A percentile compares a stretch with the other conserved stretches of the same genome.
Conservation (phyloP, 164 flowering plant genomes). For the Warburgia ugandensis region DNA sequence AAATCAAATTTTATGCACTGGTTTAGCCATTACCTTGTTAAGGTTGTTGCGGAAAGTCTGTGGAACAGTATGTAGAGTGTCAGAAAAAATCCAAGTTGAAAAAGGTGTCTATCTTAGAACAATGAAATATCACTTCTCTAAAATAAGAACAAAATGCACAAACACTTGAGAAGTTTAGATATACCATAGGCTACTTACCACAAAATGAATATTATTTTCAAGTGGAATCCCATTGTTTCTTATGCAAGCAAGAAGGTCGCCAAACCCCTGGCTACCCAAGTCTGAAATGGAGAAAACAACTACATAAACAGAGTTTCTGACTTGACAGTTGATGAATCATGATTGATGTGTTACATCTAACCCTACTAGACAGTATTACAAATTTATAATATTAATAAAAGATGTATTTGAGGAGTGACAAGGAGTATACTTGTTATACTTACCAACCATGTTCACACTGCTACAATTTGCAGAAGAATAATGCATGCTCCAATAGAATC, state of each 20-base stretch:
- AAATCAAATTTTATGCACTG: neutral
- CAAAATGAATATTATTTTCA: slow-evolving; percentile 95
- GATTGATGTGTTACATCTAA: neutral
- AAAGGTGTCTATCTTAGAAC: neutral
- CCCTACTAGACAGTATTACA: neutral
- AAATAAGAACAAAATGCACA: too few relatives aligned
- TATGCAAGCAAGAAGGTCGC: slow-evolving; percentile 81
- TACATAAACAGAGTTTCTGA: slow-evolving; percentile 6
- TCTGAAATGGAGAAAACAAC: slow-evolving; percentile 39
- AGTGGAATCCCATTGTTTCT: slow-evolving; percentile 76
- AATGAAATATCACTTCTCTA: too few relatives aligned
- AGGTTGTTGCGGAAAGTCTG: slow-evolving; percentile 98
- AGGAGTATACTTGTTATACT: too few relatives aligned
- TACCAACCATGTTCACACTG: too few relatives aligned
- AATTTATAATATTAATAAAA: too few relatives aligned
- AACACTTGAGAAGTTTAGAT: too few relatives aligned
- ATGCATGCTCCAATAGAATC: too few relatives aligned
- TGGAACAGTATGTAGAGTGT: slow-evolving; percentile 6
- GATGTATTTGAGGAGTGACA: too few relatives aligned
- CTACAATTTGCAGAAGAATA: too few relatives aligned
- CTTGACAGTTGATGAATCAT: neutral
- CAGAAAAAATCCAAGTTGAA: slow-evolving; percentile 8
- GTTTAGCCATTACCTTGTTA: slow-evolving; percentile 63
- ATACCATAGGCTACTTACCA: slow-evolving; percentile 42
- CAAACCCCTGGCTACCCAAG: slow-evolving; percentile 81